phyloP scores from a whole-genome alignment of 140 eudicot species.

The Ambrosia hybrid region DNA sequence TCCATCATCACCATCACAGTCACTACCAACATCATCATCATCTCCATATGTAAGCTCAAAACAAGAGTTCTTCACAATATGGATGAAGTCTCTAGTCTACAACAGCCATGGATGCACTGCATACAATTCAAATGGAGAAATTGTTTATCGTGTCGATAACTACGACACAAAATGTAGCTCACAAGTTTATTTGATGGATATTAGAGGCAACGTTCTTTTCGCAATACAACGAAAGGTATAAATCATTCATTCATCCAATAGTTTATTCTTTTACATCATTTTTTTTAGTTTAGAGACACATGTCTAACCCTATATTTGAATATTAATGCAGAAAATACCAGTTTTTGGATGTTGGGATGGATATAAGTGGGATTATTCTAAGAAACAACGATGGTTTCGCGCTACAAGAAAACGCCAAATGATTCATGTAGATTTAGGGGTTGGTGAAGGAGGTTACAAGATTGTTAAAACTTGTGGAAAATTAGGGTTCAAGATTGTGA shows the following conservation, averaged over 20 bases:
- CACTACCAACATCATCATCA: conserved; percentile 27
- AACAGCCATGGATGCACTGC: conserved; percentile 51
- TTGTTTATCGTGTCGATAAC: conserved; percentile 53
- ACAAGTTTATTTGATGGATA: conserved; percentile 50
- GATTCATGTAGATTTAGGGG: conserved; percentile 38
- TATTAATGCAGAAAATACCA: conserved; percentile 32
- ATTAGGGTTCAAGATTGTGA: conserved; percentile 39
- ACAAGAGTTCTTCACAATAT: conserved; percentile 46
- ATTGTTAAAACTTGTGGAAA: conserved; percentile 33
- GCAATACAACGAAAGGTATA: conserved; percentile 43
- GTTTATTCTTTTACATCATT: not conserved
- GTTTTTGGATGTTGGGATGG: conserved; percentile 46
- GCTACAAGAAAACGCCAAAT: conserved; percentile 29
- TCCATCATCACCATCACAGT: conserved; percentile 29
- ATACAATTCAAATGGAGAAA: conserved; percentile 50
- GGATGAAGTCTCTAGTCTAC: conserved; percentile 55
- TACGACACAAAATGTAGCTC: conserved; percentile 45
- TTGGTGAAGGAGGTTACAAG: conserved; percentile 34
- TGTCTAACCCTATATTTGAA: conserved; percentile 19
- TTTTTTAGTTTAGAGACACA: not conserved
- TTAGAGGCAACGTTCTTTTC: conserved; percentile 54
- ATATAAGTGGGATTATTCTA: conserved; percentile 33
- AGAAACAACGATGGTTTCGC: conserved; percentile 45
- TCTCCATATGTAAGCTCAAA: conserved; percentile 7
- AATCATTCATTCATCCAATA: not conserved